phyloP scores from a whole-genome alignment of 1,284 basidiomycete species.

The Filobasidium uniguttulatum region DNA sequence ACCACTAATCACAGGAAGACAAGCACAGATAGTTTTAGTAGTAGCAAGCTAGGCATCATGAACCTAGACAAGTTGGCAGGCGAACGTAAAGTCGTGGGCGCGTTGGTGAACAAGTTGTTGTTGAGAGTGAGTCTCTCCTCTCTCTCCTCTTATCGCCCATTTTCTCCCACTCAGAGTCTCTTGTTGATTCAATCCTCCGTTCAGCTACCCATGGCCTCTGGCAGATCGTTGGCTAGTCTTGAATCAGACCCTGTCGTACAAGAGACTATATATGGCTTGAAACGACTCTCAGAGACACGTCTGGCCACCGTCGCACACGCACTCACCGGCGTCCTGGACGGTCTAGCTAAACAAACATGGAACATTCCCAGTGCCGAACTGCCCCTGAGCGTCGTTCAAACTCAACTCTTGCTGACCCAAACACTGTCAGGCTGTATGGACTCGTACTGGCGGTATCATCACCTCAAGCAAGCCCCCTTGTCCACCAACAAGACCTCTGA shows the following conservation, averaged over 20 bases:
- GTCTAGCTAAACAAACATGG: conserved; percentile 46
- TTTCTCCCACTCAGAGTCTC: neutral
- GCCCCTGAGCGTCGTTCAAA: conserved; percentile 64
- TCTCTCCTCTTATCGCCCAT: neutral
- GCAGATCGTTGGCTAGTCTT: conserved; percentile 53
- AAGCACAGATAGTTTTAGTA: neutral
- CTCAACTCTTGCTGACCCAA: conserved; percentile 77
- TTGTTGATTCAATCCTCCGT: neutral
- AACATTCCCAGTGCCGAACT: conserved; percentile 34
- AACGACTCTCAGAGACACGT: conserved; percentile 61
- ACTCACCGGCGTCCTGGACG: conserved; percentile 60
- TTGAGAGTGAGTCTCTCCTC: conserved; percentile 2
- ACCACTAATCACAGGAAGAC: neutral
- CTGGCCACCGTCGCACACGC: conserved; percentile 64
- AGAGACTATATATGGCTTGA: conserved; percentile 59
- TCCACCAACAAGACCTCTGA: neutral
- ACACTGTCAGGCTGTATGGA: conserved; percentile 62
- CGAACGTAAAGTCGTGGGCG: conserved; percentile 9
- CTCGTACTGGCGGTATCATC: conserved; percentile 50
- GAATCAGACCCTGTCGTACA: conserved; percentile 60
- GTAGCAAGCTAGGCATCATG: conserved; percentile 5
- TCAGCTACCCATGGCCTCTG: conserved; percentile 75
- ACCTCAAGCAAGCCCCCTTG: conserved; percentile 11
- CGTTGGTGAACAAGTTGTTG: conserved; percentile 7
- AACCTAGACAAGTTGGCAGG: conserved; percentile 8